phyloP scores from a whole-genome alignment of 1,284 basidiomycete species.

The Leccinum angustisporum region DNA sequence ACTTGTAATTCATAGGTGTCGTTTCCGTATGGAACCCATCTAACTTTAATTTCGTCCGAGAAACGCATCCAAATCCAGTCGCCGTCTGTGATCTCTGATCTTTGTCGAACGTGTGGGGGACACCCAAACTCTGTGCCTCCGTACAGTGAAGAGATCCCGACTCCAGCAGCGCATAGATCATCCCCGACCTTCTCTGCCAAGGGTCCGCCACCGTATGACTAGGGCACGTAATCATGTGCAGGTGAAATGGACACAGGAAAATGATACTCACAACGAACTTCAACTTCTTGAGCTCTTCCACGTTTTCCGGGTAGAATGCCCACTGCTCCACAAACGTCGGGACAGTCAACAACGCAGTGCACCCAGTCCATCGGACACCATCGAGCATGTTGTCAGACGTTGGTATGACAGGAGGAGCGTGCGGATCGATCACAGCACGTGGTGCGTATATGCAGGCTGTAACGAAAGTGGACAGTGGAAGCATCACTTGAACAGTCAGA shows the following conservation, averaged over 20 bases:
- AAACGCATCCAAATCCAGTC: constrained; percentile 34
- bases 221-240: neutral
- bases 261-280: constrained; percentile 14
- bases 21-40: constrained; percentile 30
- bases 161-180: constrained; percentile 17
- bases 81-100: constrained; percentile 11
- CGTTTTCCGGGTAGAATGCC: neutral
- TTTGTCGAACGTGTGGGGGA: neutral
- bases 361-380: neutral
- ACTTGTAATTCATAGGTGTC: constrained; percentile 30
- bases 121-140: constrained; percentile 27
- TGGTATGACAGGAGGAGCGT: constrained; percentile 11
- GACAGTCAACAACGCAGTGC: constrained; percentile 10
- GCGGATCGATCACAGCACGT: neutral
- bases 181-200: constrained; percentile 20
- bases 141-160: constrained; percentile 15
- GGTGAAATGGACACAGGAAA: neutral
- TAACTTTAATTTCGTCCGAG: constrained; percentile 8
- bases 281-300: constrained; percentile 14
- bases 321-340: constrained; percentile 19
- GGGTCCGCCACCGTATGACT: constrained; percentile 23
- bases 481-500: constrained; percentile 2
- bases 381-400: constrained; percentile 21
- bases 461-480: constrained; percentile 5
- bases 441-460: constrained; percentile 12